A percentile compares a stretch with the other conserved stretches of the same genome.
Conservation (phyloP, 2,329 filamentous ascomycete species). For the Pseudogymnoascus sp. region DNA sequence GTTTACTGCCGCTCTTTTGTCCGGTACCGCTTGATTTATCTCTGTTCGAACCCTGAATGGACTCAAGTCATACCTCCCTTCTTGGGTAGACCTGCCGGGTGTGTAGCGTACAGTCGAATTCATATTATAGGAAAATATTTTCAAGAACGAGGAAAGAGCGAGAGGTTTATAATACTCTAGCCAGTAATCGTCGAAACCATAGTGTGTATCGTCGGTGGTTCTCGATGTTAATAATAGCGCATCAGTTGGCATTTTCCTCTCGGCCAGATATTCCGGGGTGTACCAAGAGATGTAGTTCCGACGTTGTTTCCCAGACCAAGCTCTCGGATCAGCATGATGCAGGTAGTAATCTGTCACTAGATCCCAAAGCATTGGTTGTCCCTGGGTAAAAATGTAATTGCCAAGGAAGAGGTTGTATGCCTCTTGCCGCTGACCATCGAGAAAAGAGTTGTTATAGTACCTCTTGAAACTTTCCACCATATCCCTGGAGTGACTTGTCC, state of each 20-base stretch:
- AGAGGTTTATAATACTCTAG: conserved; percentile 90
- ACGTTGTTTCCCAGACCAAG: conserved; percentile 53
- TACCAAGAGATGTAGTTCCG: conserved; percentile 87
- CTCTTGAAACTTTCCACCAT: conserved; percentile 99
- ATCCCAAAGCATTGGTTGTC: conserved; percentile 95
- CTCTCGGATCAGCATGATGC: conserved; percentile 76
- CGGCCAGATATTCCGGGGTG: conserved; percentile 61
- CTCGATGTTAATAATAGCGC: conserved; percentile 38
- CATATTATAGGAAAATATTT: conserved; percentile 88
- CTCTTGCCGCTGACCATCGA: conserved; percentile 95
- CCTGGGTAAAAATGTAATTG: conserved; percentile 82
- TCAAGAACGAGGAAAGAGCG: conserved; percentile 79
- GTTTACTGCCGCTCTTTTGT: conserved; percentile 56
- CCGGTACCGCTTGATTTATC: conserved; percentile 47
- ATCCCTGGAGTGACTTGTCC: conserved; percentile 93
- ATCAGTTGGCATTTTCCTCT: conserved; percentile 33
- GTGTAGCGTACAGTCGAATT: conserved; percentile 82
- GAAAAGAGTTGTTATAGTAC: conserved; percentile 97
- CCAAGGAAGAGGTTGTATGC: conserved; percentile 96
- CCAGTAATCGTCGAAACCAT: conserved; percentile 88
- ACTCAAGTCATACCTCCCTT: conserved; percentile 73
- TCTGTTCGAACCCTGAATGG: conserved; percentile 75
- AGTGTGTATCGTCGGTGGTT: conserved; percentile 20
- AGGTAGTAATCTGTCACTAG: conserved; percentile 91
- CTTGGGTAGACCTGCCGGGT: conserved; percentile 62